phyloP scores from a whole-genome alignment of 495 filamentous ascomycete genomes.

The Cercophora sp. region DNA sequence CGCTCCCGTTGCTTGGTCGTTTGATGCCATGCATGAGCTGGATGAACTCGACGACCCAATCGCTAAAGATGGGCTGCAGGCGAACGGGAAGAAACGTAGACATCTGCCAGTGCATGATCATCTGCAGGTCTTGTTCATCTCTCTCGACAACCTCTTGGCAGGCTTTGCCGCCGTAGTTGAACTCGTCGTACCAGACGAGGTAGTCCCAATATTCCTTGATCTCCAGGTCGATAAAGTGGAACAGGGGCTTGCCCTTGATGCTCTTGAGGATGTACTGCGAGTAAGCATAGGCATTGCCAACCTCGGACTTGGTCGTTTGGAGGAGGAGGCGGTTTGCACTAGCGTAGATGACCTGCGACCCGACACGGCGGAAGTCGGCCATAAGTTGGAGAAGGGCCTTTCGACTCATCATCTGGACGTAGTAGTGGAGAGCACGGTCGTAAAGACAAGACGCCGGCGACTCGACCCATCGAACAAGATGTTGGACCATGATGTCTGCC shows the following conservation, averaged over 20 bases:
- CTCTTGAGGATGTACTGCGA: slow-evolving; percentile 96
- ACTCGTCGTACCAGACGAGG: slow-evolving; percentile 98
- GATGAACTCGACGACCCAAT: slow-evolving; percentile 93
- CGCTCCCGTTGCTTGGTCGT: slow-evolving; percentile 49
- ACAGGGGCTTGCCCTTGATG: slow-evolving; percentile 88
- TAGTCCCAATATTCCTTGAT: slow-evolving; percentile 99
- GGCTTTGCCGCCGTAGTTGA: slow-evolving; percentile 95
- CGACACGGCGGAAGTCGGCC: slow-evolving; percentile 93
- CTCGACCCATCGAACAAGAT: slow-evolving; percentile 95
- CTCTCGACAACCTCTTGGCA: slow-evolving; percentile 75
- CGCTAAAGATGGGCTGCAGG: slow-evolving; percentile 80
- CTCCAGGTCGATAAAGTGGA: slow-evolving; percentile 95
- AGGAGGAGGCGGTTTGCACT: slow-evolving; percentile 83
- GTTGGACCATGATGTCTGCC: slow-evolving; percentile 97
- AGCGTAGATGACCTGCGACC: slow-evolving; percentile 89
- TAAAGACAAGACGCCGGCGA: slow-evolving; percentile 89
- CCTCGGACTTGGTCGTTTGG: slow-evolving; percentile 94
- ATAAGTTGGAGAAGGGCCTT: slow-evolving; percentile 96
- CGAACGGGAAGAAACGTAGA: slow-evolving; percentile 76
- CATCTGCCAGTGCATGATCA: slow-evolving; percentile 98
- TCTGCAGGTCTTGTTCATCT: slow-evolving; percentile 83
- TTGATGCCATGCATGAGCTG: slow-evolving; percentile 89
- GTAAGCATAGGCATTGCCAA: slow-evolving; percentile 95
- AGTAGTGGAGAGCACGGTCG: slow-evolving; percentile 92
- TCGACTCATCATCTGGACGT: slow-evolving; percentile 95